Conservation (phyloP, 2,329 filamentous ascomycete genomes). For the Teratosphaeria epicoccoides region DNA sequence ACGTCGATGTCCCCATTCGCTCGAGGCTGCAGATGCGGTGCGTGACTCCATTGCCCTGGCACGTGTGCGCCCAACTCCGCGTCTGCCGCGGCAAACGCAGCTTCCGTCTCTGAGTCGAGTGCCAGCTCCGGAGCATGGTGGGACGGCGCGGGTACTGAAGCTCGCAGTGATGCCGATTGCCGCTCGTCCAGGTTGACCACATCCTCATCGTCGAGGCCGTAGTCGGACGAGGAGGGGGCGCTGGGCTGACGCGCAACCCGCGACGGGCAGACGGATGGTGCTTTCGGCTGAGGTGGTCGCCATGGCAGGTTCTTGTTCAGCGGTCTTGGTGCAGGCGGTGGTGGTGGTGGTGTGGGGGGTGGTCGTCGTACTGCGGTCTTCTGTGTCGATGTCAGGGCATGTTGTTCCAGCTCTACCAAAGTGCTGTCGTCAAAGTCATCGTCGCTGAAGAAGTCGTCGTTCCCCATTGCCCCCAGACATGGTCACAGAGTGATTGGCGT, state of each 20-base stretch:
- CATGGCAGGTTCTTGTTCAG: constrained; percentile 17
- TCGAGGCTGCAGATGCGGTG: constrained; percentile 7
- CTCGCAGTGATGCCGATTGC: constrained; percentile 9
- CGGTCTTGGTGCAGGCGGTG: constrained; percentile 8
- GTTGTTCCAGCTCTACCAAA: constrained; percentile 35
- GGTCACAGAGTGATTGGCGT: too few relatives aligned
- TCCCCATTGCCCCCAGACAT: constrained; percentile 19
- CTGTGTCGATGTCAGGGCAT: constrained; percentile 35
- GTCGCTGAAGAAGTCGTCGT: constrained; percentile 38
- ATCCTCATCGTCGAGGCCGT: constrained; percentile 36
- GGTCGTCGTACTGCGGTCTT: constrained; percentile 1
- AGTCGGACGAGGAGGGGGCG: constrained; percentile 29
- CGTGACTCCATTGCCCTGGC: constrained; percentile 15
- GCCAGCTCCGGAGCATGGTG: background rate
- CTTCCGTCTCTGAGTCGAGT: constrained; percentile 19
- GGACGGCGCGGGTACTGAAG: constrained; percentile 1
- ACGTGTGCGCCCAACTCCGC: constrained; percentile 21
- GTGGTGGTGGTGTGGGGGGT: too few relatives aligned
- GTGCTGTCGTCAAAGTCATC: constrained; percentile 35
- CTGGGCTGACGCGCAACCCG: constrained; percentile 7
- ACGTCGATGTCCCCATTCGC: constrained; percentile 11
- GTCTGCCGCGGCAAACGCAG: constrained; percentile 24
- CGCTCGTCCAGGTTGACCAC: constrained; percentile 37
- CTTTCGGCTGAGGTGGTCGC: constrained; percentile 17
- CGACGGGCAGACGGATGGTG: background rate